A percentile compares a stretch with the other conserved stretches of the same genome.
These are phyloP conservation scores for Xylaria sp. DNA, from an alignment of 495 filamentous ascomycete genomes.

Conservation along the genomic window DNA sequence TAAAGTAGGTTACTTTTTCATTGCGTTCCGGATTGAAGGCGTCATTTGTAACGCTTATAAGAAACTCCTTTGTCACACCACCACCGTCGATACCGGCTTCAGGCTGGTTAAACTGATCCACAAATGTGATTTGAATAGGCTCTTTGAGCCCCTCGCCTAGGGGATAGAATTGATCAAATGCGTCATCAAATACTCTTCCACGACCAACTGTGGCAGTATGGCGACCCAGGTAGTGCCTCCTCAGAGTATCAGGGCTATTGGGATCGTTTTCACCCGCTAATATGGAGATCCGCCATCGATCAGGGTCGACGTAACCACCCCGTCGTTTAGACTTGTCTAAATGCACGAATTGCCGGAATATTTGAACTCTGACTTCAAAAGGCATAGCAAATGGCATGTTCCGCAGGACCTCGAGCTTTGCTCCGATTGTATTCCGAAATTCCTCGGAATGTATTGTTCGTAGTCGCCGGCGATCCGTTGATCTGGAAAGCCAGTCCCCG, in stretches of 20 bases:
- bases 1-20: conserved; percentile 64
- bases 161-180: conserved; percentile 81
- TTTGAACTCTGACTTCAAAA: conserved; percentile 88
- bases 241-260: conserved; percentile 38
- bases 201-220: conserved; percentile 85
- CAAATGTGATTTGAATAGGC: conserved; percentile 96
- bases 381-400: conserved; percentile 98
- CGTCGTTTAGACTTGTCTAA: conserved; percentile 81
- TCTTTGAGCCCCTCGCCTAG: conserved; percentile 88
- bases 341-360: conserved; percentile 89
- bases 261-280: conserved; percentile 40
- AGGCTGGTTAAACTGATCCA: conserved; percentile 83
- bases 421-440: conserved; percentile 76
- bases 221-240: conserved; percentile 63
- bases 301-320: conserved; percentile 77
- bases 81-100: conserved; percentile 98
- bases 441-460: conserved; percentile 70
- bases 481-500: conserved; percentile 41
- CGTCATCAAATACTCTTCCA: conserved; percentile 84
- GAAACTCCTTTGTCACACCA: conserved; percentile 97
- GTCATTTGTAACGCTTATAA: conserved; percentile 87
- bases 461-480: conserved; percentile 57
- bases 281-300: conserved; percentile 75
- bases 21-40: conserved; percentile 66
- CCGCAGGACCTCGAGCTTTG: conserved; percentile 86